Conservation (phyloP, 495 filamentous ascomycete species). For the Tuber melanosporum region DNA sequence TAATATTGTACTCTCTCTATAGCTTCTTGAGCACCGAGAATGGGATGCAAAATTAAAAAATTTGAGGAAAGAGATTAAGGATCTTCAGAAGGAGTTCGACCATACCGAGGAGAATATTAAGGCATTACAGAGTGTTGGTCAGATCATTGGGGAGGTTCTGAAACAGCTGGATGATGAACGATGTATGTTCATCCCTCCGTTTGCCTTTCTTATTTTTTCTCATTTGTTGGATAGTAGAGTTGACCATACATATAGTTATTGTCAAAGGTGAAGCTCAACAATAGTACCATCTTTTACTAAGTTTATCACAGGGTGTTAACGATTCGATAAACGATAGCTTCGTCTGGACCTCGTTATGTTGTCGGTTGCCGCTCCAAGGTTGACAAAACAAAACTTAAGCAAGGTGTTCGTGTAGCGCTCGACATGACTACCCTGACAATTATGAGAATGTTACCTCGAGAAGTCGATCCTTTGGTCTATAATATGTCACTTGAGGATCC, state of each 20-base stretch:
- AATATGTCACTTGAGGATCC: slow-evolving; percentile 99
- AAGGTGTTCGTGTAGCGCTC: slow-evolving; percentile 94
- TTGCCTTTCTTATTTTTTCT: slow-evolving; percentile 1
- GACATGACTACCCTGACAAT: slow-evolving; percentile 99
- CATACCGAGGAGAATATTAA: slow-evolving; percentile 99
- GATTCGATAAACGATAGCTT: slow-evolving; percentile 59
- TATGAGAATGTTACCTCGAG: slow-evolving; percentile 98
- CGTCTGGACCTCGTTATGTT: slow-evolving; percentile 94
- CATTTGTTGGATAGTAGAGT: neutral
- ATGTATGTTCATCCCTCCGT: slow-evolving; percentile 57
- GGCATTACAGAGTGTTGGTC: slow-evolving; percentile 95
- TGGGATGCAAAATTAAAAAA: slow-evolving; percentile 96
- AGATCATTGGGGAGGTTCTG: slow-evolving; percentile 98
- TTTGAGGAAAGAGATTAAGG: slow-evolving; percentile 88
- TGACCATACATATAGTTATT: slow-evolving; percentile 37
- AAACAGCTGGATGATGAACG: slow-evolving; percentile 98
- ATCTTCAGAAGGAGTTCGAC: slow-evolving; percentile 86
- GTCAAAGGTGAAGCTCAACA: slow-evolving; percentile 35
- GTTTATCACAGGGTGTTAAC: slow-evolving; percentile 50
- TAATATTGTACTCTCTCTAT: slow-evolving; percentile 41
- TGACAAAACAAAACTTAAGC: slow-evolving; percentile 92
- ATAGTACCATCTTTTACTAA: slow-evolving; percentile 3
- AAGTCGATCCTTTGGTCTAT: slow-evolving; percentile 97
- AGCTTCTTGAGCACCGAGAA: slow-evolving; percentile 92
- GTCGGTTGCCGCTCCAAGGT: slow-evolving; percentile 98